Evolutionary conservation across 768 basidiomycete genomes (phyloP).

Genomic region (Xanthoconium purpureum): DNA sequence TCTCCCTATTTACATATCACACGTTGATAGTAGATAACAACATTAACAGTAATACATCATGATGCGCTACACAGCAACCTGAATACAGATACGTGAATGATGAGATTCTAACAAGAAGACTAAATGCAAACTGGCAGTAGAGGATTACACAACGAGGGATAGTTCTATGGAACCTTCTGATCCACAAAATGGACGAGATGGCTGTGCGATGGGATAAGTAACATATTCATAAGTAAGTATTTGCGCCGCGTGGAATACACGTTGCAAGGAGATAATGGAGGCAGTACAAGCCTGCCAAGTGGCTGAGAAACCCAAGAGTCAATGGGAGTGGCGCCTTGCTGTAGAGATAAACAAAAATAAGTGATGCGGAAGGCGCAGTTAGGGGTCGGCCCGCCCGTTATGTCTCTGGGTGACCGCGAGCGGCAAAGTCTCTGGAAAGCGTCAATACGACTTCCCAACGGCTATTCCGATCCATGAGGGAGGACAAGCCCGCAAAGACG

Average conservation of each 20-base stretch:
- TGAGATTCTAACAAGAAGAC: not conserved
- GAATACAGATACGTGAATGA: conserved; percentile 3
- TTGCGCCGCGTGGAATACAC: not conserved
- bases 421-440: conserved; percentile 36
- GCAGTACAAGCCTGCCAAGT: conserved; percentile 14
- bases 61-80: not conserved
- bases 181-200: not conserved
- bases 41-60: not conserved
- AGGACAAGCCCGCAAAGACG: conserved; percentile 50
- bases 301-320: not conserved
- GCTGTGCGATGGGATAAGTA: conserved; percentile 2
- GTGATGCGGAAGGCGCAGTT: not conserved
- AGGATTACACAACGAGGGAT: not conserved
- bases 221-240: conserved; percentile 6
- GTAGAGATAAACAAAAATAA: not conserved
- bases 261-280: not conserved
- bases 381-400: not conserved
- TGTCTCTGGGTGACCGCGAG: not conserved
- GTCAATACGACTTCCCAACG: conserved; percentile 45
- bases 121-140: not conserved
- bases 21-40: not conserved
- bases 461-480: conserved; percentile 34
- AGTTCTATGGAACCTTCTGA: conserved; percentile 7
- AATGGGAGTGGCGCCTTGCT: conserved; percentile 4
- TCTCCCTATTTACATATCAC: too few relatives aligned